These are phyloP conservation scores for Aspergillus bombycis DNA, from an alignment of 2,329 filamentous ascomycete species.

Conservation along the genomic window DNA sequence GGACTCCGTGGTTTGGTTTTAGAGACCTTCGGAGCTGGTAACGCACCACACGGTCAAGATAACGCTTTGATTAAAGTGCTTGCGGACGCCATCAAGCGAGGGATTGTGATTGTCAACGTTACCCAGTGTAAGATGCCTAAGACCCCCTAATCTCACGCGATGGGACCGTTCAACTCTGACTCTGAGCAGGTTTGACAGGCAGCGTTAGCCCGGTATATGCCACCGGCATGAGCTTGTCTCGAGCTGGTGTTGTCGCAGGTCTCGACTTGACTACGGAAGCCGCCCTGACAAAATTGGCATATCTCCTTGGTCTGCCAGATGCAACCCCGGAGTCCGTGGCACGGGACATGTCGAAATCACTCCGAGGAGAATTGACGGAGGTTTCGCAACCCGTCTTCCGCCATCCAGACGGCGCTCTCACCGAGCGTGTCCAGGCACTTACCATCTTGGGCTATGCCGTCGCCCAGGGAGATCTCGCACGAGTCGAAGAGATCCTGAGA, in stretches of 20 bases:
- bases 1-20: slow-evolving; percentile 79
- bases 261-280: slow-evolving; percentile 89
- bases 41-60: slow-evolving; percentile 80
- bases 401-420: slow-evolving; percentile 66
- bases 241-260: slow-evolving; percentile 85
- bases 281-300: slow-evolving; percentile 86
- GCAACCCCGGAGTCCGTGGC: slow-evolving; percentile 69
- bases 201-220: slow-evolving; percentile 80
- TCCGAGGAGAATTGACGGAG: slow-evolving; percentile 86
- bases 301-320: slow-evolving; percentile 72
- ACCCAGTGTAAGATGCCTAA: slow-evolving; percentile 73
- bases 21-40: slow-evolving; percentile 92
- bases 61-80: slow-evolving; percentile 79
- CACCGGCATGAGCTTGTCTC: slow-evolving; percentile 74
- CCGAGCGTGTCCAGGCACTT: slow-evolving; percentile 66
- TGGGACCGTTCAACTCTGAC: slow-evolving; percentile 21
- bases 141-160: slow-evolving; percentile 39
- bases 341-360: slow-evolving; percentile 70
- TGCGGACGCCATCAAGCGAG: slow-evolving; percentile 73
- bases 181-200: slow-evolving; percentile 56
- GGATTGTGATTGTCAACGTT: slow-evolving; percentile 85
- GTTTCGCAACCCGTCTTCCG: slow-evolving; percentile 72
- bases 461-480: slow-evolving; percentile 67
- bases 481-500: slow-evolving; percentile 68
- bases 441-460: slow-evolving; percentile 81